These are phyloP conservation scores for Olyra latifolia DNA, from an alignment of 176 grass and related monocot genomes.

Conservation along the genomic window DNA sequence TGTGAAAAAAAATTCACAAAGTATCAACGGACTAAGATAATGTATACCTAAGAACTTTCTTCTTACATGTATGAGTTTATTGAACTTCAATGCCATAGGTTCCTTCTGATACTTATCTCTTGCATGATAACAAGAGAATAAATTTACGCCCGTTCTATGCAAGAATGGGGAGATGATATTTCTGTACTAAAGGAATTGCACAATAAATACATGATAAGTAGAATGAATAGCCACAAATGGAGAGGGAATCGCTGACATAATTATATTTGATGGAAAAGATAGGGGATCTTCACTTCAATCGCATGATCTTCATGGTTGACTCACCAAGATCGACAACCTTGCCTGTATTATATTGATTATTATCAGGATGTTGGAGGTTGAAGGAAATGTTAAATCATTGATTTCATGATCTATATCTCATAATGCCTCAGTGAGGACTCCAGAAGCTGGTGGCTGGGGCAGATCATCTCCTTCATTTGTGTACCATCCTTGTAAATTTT, in stretches of 20 bases:
- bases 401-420: conserved; percentile 55
- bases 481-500: conserved; percentile 92
- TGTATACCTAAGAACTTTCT: conserved; percentile 7
- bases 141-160: conserved; percentile 43
- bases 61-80: conserved; percentile 25
- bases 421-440: conserved; percentile 90
- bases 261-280: not conserved
- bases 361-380: conserved; percentile 24
- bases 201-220: conserved; percentile 33
- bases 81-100: conserved; percentile 48
- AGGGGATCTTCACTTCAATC: conserved; percentile 12
- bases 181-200: conserved; percentile 40
- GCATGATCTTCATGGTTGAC: conserved; percentile 29
- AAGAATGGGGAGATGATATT: conserved; percentile 39
- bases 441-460: conserved; percentile 78
- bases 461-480: conserved; percentile 91
- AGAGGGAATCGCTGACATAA: not conserved
- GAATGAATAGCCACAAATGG: conserved; percentile 58
- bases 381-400: conserved; percentile 27
- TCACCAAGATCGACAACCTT: conserved; percentile 2
- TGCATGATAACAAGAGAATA: conserved; percentile 38
- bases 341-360: not conserved
- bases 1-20: not conserved
- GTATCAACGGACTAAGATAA: not conserved
- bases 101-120: conserved; percentile 51